Percentiles rank a stretch among this genome's conserved stretches.
phyloP scores from a whole-genome alignment of 2,329 filamentous ascomycete species.

The Stylonectria norvegica region DNA sequence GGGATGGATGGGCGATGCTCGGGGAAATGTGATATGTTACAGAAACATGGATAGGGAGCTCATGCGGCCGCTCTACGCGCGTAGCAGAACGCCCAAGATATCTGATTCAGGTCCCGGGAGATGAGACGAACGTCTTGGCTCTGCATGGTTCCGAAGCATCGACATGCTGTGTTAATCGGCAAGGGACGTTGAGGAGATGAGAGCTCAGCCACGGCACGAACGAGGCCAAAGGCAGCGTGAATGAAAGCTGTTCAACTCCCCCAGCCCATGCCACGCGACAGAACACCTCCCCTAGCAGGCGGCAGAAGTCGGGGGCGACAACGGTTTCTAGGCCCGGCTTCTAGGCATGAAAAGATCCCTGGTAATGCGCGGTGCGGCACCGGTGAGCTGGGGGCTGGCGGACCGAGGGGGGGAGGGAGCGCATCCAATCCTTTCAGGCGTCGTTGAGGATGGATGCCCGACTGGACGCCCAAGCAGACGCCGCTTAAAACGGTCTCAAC shows the following conservation, averaged over 20 bases:
- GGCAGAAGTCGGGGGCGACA: not conserved
- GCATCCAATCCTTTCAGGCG: not conserved
- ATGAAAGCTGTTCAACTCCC: too few relatives aligned
- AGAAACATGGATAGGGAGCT: constrained; percentile 18
- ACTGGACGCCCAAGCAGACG: too few relatives aligned
- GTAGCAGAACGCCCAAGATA: constrained; percentile 6
- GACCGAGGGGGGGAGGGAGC: not conserved
- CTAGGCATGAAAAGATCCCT: too few relatives aligned
- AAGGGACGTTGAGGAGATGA: too few relatives aligned
- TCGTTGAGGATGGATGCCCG: not conserved
- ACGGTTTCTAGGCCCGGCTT: not conserved
- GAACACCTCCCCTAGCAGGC: too few relatives aligned
- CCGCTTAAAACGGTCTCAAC: not conserved
- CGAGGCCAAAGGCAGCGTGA: too few relatives aligned
- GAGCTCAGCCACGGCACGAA: too few relatives aligned
- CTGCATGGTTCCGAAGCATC: too few relatives aligned
- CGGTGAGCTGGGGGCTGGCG: not conserved
- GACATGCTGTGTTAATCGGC: too few relatives aligned
- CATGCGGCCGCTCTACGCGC: constrained; percentile 25
- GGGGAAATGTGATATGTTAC: constrained; percentile 25
- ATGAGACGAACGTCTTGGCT: too few relatives aligned
- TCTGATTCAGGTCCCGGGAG: constrained; percentile 4
- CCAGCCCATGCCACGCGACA: constrained; percentile 1
- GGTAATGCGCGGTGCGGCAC: not conserved
- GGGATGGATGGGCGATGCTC: constrained; percentile 9